Evolutionary conservation across 305 asterid species (phyloP), one percentile per base, ranked within the genome.

Genomic region (Fraxinus sp.): DNA sequence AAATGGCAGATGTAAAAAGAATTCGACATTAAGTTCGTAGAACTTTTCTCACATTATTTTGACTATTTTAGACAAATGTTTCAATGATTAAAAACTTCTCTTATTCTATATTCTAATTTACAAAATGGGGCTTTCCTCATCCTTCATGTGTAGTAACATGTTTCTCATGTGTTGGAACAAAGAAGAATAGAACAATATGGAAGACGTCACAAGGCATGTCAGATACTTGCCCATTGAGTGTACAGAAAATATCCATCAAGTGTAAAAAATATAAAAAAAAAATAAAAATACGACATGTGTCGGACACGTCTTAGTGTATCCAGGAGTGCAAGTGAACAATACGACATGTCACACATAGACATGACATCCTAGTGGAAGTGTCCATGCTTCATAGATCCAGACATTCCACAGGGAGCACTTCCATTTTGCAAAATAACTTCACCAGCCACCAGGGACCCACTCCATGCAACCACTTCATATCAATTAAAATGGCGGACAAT

Each of bases 361-460:
- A 68, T 10, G 74, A 32, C 9, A 1, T 68, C 22, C 74, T 13
- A 14, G 39, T 28, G 33, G 26, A 20, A 71, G 46, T 71, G 5
- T 32, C 41, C 24, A 13, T 30, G 46, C 46, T 71, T 32, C 46
- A 30, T 30, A 70, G 75, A 10, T 26, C 75, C 76, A 71, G 24
- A 28, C 57, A 71, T 30, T 71, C 32, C 24, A 5, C n/a, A 4
- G 2, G 46, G 13, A 71, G 11, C 44, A 33, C 76, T 71, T 71
- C 44, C 46, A 71, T 16, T 16, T 6, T 71, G 28, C 76, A 3
- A 37, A 36, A 80, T 8, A 37, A 35, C 46, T 26, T 33, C 16
- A 59, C 57, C 36, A 57, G 78, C 71, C 44, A 36, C 79, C 79
- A 85, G 71, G 24, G 44, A 37, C 35, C 73, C 68, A 80, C 72